Conservation (phyloP, 108 stramenopile species). For the Epithemia pelagica region DNA sequence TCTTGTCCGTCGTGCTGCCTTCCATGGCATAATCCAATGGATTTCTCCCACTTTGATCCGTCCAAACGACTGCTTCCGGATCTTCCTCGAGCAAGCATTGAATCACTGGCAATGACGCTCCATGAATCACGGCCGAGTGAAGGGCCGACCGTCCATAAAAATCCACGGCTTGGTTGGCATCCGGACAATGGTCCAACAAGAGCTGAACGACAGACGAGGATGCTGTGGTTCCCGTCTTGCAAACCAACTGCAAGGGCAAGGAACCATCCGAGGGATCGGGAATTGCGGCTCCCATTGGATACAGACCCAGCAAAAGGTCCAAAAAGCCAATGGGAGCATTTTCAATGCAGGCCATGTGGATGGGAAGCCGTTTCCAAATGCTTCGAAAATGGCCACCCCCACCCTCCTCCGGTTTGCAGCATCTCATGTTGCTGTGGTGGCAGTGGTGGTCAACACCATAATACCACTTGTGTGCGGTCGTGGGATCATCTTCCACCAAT, state of each 20-base stretch:
- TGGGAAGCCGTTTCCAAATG: conserved; percentile 1
- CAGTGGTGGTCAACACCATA: background rate
- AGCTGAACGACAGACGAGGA: background rate
- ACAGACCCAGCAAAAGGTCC: background rate
- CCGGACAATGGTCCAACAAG: background rate
- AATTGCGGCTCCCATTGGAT: background rate
- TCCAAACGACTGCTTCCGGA: background rate
- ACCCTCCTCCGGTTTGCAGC: too few relatives aligned
- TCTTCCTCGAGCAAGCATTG: background rate
- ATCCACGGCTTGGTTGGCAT: background rate
- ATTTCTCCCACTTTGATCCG: background rate
- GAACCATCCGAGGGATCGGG: background rate
- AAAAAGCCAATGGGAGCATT: background rate
- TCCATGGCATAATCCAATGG: conserved; percentile 2
- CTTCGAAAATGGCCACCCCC: background rate
- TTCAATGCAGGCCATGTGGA: background rate
- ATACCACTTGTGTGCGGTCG: background rate
- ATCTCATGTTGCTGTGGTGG: too few relatives aligned
- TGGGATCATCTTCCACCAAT: background rate
- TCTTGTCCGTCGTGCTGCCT: background rate
- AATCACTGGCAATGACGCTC: background rate
- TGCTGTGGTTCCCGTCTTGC: too few relatives aligned
- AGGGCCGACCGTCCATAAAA: background rate
- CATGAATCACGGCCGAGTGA: background rate
- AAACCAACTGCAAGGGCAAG: background rate